These are phyloP conservation scores for Venturia aucupariae DNA, from an alignment of 2,329 filamentous ascomycete species.

Conservation along the genomic window DNA sequence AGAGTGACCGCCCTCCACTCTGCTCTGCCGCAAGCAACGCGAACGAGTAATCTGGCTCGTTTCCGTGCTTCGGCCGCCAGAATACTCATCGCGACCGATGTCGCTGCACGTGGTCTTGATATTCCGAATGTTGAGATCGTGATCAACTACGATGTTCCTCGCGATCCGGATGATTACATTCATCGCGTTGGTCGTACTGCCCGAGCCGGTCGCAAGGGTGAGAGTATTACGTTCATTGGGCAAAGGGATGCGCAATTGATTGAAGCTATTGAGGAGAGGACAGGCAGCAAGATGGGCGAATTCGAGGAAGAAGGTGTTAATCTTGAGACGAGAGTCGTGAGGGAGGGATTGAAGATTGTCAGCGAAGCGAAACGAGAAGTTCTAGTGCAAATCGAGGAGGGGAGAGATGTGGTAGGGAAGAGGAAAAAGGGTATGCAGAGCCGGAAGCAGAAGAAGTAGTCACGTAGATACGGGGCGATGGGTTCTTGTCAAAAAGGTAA, in stretches of 20 bases:
- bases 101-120: constrained; percentile 87
- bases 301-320: constrained; percentile 90
- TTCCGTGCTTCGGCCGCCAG: constrained; percentile 85
- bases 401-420: constrained; percentile 85
- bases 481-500: background rate
- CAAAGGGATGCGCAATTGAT: constrained; percentile 88
- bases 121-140: constrained; percentile 87
- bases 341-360: constrained; percentile 79
- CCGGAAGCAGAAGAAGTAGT: constrained; percentile 7
- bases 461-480: background rate
- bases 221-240: constrained; percentile 79
- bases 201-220: constrained; percentile 75
- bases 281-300: constrained; percentile 68
- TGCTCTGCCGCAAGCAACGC: constrained; percentile 71
- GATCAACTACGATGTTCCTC: constrained; percentile 89
- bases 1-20: constrained; percentile 89
- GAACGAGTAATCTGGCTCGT: constrained; percentile 77
- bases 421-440: constrained; percentile 32
- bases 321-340: constrained; percentile 79
- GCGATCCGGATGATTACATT: constrained; percentile 96
- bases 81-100: constrained; percentile 89
- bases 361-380: constrained; percentile 95
- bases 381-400: constrained; percentile 81
- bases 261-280: constrained; percentile 78
- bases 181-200: constrained; percentile 94